Conservation (phyloP, 768 basidiomycete species). For the Paxillus involutus region DNA sequence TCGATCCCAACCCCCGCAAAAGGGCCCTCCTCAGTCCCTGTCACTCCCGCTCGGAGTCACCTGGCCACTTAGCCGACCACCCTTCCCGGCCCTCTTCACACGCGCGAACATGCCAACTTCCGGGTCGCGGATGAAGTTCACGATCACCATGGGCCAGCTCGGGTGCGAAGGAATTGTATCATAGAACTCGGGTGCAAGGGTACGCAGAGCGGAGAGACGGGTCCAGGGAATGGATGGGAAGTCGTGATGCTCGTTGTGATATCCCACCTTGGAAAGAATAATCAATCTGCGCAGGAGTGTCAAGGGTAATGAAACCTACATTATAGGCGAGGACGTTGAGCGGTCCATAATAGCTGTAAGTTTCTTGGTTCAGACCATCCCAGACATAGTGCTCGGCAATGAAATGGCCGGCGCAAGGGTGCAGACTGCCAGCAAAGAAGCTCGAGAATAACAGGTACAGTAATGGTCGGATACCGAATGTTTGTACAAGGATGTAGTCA, state of each 20-base stretch:
- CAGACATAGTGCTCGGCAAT: slow-evolving; percentile 97
- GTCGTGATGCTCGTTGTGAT: slow-evolving; percentile 99
- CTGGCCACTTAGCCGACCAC: slow-evolving; percentile 16
- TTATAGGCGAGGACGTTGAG: slow-evolving; percentile 93
- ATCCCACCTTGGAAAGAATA: slow-evolving; percentile 68
- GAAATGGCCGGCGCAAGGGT: slow-evolving; percentile 96
- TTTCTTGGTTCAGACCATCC: slow-evolving; percentile 92
- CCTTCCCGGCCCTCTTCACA: slow-evolving; percentile 68
- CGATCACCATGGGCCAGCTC: slow-evolving; percentile 92
- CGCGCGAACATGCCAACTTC: slow-evolving; percentile 88
- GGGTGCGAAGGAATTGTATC: slow-evolving; percentile 83
- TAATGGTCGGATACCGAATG: slow-evolving; percentile 49
- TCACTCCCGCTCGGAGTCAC: slow-evolving; percentile 10
- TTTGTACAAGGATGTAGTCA: slow-evolving; percentile 63
- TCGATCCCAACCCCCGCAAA: slow-evolving; percentile 1
- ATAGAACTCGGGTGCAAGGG: slow-evolving; percentile 90
- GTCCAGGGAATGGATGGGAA: slow-evolving; percentile 98
- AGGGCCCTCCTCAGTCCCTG: slow-evolving; percentile 9
- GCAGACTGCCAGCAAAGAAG: slow-evolving; percentile 95
- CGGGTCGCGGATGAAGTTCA: slow-evolving; percentile 90
- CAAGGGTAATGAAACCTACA: slow-evolving; percentile 44
- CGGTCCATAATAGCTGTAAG: slow-evolving; percentile 94
- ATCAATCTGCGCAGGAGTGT: background rate
- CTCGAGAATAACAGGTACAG: slow-evolving; percentile 85
- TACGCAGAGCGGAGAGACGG: slow-evolving; percentile 76